Base-by-base conservation (phyloP, 768 basidiomycete species). In the Postia placenta region DNA sequence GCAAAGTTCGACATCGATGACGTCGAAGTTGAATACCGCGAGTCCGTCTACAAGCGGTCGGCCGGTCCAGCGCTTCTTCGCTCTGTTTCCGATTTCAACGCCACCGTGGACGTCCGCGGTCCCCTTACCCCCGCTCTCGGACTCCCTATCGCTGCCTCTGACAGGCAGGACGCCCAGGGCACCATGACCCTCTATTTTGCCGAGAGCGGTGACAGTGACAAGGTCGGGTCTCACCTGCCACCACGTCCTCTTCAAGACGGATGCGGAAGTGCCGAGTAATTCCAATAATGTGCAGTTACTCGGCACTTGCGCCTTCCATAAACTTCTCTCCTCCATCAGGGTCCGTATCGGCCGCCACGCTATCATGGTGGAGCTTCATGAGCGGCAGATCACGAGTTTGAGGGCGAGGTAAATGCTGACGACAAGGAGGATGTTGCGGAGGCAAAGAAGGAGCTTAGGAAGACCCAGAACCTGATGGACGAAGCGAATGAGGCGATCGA, bases 81-180 rank as follows among this genome's bases (percentile, higher is more conserved):
- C 5, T 24, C 30, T 35, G 42, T 36, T 28, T 44, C 26, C 26
- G 23, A 11, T 7, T 11, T 37, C 26, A 25, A 41, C 47, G 27
- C 27, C 26, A 45, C 44, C 28, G 35, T 42, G 2, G 42, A 43
- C 23, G 48, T 43, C 24, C 48, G 41, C 24, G 60, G 64, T 39
- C 64, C 64, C 14, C 67, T 73, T 56, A 66, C 67, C 5, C 53
- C 62, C 49, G 53, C 68, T 27, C 68, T 74, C 19, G 64, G 71
- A 45, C 60, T 71, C 39, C 33, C 50, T 17, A 69, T 74, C 42
- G 68, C 72, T 24, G 52, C 64, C 30, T 51, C 43, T 15, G 17
- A 33, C 5, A 47, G 6, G 41, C 51, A 35, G 11, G 2, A 48
- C 19, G 20, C 28, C 33, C 27, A 52, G 47, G 47, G 51, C 22